Evolutionary conservation across 352 stramenopile genomes (phyloP).

Genomic region (Pythium aquatile): DNA sequence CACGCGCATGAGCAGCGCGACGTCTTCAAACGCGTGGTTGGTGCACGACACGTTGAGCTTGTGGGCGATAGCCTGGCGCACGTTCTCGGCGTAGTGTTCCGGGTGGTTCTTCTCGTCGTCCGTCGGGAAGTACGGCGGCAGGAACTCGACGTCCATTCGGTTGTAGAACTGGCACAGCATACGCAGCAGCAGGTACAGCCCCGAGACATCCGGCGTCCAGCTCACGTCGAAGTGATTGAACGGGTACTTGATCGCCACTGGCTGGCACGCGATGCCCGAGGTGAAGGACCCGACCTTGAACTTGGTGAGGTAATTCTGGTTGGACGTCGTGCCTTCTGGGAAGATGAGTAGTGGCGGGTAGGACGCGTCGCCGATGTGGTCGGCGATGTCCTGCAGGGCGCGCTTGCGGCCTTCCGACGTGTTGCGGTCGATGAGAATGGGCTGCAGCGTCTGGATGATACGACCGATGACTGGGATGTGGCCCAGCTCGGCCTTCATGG

Average conservation of each 20-base stretch:
- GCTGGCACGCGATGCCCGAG: constrained; percentile 52
- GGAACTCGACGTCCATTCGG: constrained; percentile 52
- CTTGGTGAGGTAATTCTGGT: constrained; percentile 64
- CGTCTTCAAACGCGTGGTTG: constrained; percentile 76
- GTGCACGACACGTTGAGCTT: constrained; percentile 51
- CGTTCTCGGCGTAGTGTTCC: constrained; percentile 56
- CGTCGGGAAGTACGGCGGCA: constrained; percentile 52
- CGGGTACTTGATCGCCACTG: constrained; percentile 62
- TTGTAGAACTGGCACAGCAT: constrained; percentile 78
- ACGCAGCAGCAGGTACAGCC: constrained; percentile 47
- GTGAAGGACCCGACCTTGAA: constrained; percentile 78
- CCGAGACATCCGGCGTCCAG: constrained; percentile 58
- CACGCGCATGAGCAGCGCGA: constrained; percentile 53
- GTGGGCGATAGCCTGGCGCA: constrained; percentile 55
- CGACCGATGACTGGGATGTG: constrained; percentile 53
- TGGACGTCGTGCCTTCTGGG: constrained; percentile 70
- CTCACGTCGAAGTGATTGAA: constrained; percentile 76
- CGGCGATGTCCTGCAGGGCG: constrained; percentile 58
- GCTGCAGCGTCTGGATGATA: constrained; percentile 58
- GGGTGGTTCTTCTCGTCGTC: constrained; percentile 40
- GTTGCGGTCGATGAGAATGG: constrained; percentile 63
- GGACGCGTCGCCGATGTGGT: constrained; percentile 40
- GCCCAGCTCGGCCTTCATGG: constrained; percentile 69
- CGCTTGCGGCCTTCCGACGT: constrained; percentile 47
- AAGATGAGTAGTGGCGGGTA: constrained; percentile 72